Conservation (phyloP, 208 protist species). For the Wallacemonas collosoma region DNA sequence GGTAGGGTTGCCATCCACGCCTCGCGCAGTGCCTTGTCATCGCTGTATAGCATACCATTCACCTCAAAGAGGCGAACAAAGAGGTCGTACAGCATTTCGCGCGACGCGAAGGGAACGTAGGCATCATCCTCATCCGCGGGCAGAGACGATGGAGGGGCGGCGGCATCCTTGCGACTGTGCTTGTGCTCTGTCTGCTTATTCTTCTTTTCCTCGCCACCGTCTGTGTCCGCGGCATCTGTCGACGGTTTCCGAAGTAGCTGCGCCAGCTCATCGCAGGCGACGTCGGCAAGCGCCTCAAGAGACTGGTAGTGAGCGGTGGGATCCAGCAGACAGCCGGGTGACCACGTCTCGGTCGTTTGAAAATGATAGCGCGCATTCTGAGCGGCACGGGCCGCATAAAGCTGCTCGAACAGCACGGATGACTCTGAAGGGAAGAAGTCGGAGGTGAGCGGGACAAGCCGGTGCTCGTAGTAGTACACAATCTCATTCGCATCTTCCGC, state of each 20-base stretch:
- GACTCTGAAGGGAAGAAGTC: conserved; percentile 48
- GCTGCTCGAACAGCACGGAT: conserved; percentile 52
- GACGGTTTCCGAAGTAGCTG: neutral
- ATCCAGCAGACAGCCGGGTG: conserved; percentile 45
- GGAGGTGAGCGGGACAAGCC: conserved; percentile 45
- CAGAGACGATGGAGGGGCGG: neutral
- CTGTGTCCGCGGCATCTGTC: too few species aligned
- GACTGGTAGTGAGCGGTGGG: conserved; percentile 42
- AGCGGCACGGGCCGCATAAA: conserved; percentile 32
- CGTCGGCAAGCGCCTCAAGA: conserved; percentile 13
- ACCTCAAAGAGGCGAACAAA: conserved; percentile 37
- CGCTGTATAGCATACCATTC: conserved; percentile 28
- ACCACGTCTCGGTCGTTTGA: conserved; percentile 38
- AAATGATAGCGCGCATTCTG: conserved; percentile 69
- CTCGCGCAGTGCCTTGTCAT: conserved; percentile 23
- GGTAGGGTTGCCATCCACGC: neutral
- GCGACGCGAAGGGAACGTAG: conserved; percentile 33
- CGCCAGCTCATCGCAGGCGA: conserved; percentile 20
- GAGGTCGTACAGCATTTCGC: conserved; percentile 40
- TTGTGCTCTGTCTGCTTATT: too few species aligned
- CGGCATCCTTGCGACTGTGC: neutral
- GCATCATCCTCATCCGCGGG: neutral
- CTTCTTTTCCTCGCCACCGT: too few species aligned
- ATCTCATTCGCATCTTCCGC: neutral
- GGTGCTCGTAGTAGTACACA: conserved; percentile 52